Conservation (phyloP, 2,329 filamentous ascomycete species). For the Arthrobotrys sphaeroides region DNA sequence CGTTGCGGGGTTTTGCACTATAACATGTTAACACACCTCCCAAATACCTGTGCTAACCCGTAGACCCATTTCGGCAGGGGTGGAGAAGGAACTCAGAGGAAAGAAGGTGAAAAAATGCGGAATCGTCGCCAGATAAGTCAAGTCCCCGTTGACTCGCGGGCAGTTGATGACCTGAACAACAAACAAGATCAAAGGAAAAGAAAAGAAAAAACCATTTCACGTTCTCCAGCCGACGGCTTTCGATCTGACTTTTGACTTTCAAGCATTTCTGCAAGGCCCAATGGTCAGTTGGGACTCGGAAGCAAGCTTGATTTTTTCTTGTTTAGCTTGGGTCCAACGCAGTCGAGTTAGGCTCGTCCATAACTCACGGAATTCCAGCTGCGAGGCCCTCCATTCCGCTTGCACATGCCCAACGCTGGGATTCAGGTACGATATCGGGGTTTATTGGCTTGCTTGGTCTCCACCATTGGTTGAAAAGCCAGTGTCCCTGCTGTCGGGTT, state of each 20-base stretch:
- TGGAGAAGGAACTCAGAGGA: not conserved
- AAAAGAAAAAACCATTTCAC: constrained; percentile 10
- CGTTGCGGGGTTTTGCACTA: constrained; percentile 36
- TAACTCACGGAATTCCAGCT: not conserved
- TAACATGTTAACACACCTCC: constrained; percentile 17
- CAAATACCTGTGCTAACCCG: constrained; percentile 9
- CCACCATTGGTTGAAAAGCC: constrained; percentile 24
- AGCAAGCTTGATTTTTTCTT: constrained; percentile 5
- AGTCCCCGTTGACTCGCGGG: constrained; percentile 38
- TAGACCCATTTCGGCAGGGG: constrained; percentile 6
- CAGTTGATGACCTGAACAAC: constrained; percentile 9
- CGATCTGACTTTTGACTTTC: not conserved
- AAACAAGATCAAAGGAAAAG: not conserved
- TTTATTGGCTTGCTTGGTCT: constrained; percentile 23
- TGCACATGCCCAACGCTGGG: constrained; percentile 37
- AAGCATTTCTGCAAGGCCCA: not conserved
- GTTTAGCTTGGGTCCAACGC: not conserved
- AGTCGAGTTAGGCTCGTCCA: not conserved
- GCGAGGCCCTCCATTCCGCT: constrained; percentile 19
- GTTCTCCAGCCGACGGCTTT: constrained; percentile 28
- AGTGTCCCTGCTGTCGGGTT: constrained; percentile 26
- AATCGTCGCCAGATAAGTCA: constrained; percentile 41
- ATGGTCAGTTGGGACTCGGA: not conserved
- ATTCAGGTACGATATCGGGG: constrained; percentile 46
- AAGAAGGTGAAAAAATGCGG: constrained; percentile 7